These are phyloP conservation scores for Penicillium subrubescens DNA, from an alignment of 495 filamentous ascomycete genomes.

Conservation along the genomic window DNA sequence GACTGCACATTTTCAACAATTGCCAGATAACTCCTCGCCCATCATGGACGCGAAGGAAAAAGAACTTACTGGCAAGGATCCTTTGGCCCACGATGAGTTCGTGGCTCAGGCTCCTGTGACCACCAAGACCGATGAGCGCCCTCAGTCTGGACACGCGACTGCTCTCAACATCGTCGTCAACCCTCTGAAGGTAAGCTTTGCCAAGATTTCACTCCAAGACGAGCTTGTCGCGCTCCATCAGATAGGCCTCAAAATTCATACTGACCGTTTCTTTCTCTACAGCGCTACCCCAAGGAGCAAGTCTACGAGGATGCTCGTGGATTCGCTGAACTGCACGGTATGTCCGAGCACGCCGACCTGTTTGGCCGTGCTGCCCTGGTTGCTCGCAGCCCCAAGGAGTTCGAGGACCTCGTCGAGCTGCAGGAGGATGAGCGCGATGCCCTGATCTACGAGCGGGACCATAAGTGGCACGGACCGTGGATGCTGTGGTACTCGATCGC, in stretches of 20 bases:
- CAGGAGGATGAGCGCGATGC: constrained; percentile 23
- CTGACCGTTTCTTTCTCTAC: constrained; percentile 4
- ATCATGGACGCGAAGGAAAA: constrained; percentile 8
- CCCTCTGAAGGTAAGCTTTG: constrained; percentile 40
- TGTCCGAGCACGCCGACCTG: constrained; percentile 44
- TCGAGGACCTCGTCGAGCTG: constrained; percentile 23
- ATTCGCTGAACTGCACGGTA: constrained; percentile 40
- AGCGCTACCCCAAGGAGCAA: constrained; percentile 39
- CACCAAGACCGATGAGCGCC: neutral
- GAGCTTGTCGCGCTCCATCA: neutral
- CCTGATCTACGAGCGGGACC: constrained; percentile 32
- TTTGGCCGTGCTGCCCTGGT: constrained; percentile 45
- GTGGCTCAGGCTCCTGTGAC: neutral
- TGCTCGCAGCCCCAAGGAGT: constrained; percentile 29
- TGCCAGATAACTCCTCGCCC: neutral
- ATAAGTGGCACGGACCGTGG: constrained; percentile 38
- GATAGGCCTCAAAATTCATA: neutral
- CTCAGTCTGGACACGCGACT: neutral
- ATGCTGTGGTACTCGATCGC: constrained; percentile 41
- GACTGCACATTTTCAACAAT: neutral
- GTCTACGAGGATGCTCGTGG: constrained; percentile 36
- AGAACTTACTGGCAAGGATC: neutral
- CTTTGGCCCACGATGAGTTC: constrained; percentile 8
- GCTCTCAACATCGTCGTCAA: constrained; percentile 48
- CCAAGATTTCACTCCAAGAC: neutral